Conservation (phyloP, 148 eudicot species). For the Polygonum aviculare region DNA sequence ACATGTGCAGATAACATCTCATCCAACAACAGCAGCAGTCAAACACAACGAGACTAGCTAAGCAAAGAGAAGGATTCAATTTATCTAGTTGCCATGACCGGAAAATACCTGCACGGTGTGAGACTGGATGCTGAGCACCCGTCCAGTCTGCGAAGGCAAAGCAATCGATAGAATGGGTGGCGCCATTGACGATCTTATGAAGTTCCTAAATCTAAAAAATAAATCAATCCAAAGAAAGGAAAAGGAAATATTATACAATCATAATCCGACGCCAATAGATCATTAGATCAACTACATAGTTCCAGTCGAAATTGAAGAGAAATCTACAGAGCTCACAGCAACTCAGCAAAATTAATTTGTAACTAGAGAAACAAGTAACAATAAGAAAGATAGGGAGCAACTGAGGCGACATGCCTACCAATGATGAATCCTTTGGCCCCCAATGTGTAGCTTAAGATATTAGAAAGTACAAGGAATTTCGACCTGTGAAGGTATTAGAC, state of each 20-base stretch:
- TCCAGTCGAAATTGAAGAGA: not conserved
- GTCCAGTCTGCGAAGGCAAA: constrained; percentile 84
- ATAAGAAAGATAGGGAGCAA: too few species aligned
- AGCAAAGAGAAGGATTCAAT: not conserved
- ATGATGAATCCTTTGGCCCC: too few species aligned
- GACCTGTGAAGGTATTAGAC: too few species aligned
- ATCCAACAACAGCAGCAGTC: not conserved
- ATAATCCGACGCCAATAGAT: not conserved
- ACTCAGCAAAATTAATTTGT: too few species aligned
- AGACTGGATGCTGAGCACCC: constrained; percentile 95
- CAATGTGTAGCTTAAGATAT: too few species aligned
- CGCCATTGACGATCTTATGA: constrained; percentile 38
- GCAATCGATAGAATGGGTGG: constrained; percentile 78
- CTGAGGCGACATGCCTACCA: too few species aligned
- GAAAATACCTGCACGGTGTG: constrained; percentile 84
- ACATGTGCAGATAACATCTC: not conserved
- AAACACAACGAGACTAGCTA: not conserved
- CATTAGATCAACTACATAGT: not conserved
- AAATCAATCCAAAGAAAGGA: not conserved
- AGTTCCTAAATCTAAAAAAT: constrained; percentile 23
- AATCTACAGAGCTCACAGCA: not conserved
- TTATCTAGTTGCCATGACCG: not conserved
- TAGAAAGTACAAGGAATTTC: too few species aligned
- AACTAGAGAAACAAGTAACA: too few species aligned
- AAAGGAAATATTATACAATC: not conserved